A percentile compares a stretch with the other conserved stretches of the same genome.
Conservation (phyloP, 345 rosid species). For the Psidium friedrichsthalianum region DNA sequence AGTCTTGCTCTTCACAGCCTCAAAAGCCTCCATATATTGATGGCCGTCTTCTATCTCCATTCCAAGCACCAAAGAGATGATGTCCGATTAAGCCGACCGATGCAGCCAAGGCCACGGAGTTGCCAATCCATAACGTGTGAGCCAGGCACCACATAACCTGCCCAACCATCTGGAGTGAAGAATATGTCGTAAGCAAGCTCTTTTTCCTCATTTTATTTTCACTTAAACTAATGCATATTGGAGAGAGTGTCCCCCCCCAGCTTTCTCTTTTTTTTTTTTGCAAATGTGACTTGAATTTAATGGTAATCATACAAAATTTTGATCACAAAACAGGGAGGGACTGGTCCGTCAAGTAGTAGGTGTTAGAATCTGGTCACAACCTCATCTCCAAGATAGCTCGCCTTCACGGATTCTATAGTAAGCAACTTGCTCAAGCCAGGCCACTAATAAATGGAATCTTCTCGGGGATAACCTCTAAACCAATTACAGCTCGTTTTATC, state of each 20-base stretch:
- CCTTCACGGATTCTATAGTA: neutral
- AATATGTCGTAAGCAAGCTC: neutral
- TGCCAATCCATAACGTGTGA: slow-evolving; percentile 13
- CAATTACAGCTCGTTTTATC: neutral
- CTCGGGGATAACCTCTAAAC: neutral
- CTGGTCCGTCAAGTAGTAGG: neutral
- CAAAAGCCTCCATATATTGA: slow-evolving; percentile 12
- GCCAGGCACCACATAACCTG: slow-evolving; percentile 20
- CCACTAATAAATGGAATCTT: neutral
- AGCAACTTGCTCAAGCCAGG: neutral
- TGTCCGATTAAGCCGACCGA: slow-evolving; percentile 8
- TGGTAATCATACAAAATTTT: neutral
- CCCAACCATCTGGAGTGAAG: slow-evolving; percentile 9
- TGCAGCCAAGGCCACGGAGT: slow-evolving; percentile 7
- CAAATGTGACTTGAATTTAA: neutral
- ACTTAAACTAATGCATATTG: neutral
- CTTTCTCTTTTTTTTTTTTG: neutral
- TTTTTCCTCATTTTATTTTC: neutral
- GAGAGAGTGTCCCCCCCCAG: neutral
- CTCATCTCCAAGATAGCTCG: neutral
- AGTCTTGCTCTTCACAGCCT: slow-evolving; percentile 7
- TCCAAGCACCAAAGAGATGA: slow-evolving; percentile 18
- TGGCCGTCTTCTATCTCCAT: slow-evolving; percentile 10
- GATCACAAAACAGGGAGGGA: neutral
- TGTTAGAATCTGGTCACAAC: neutral